Percentiles rank a stretch among this genome's conserved stretches.
phyloP scores from a whole-genome alignment of 1,284 basidiomycete genomes.

The Golubevia pallescens region DNA sequence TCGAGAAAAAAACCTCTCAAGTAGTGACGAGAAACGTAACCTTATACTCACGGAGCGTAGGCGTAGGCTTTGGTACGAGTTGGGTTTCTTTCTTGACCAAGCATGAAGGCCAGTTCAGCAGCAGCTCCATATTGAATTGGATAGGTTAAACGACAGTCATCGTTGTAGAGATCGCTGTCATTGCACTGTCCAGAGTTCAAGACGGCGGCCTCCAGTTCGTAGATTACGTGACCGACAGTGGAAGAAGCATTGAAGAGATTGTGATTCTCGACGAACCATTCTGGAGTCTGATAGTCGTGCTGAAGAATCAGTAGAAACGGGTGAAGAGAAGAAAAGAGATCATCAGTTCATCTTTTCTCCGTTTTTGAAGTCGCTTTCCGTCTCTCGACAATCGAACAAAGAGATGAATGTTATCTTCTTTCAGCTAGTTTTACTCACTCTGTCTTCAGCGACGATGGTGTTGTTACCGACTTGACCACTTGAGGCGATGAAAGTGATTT shows the following conservation, averaged over 20 bases:
- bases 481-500: slow-evolving; percentile 23
- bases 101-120: slow-evolving; percentile 30
- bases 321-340: slow-evolving; percentile 11
- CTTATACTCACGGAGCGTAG: slow-evolving; percentile 22
- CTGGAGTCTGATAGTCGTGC: slow-evolving; percentile 33
- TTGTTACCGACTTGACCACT: neutral
- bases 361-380: neutral
- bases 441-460: neutral
- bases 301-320: slow-evolving; percentile 20
- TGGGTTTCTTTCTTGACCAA: slow-evolving; percentile 30
- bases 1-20: neutral
- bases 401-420: too few relatives aligned
- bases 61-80: slow-evolving; percentile 25
- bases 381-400: neutral
- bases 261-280: slow-evolving; percentile 15
- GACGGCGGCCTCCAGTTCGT: slow-evolving; percentile 33
- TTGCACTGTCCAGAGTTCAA: slow-evolving; percentile 31
- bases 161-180: slow-evolving; percentile 25
- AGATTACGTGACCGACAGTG: slow-evolving; percentile 18
- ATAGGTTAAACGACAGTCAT: slow-evolving; percentile 21
- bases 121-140: slow-evolving; percentile 30
- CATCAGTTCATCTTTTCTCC: too few relatives aligned
- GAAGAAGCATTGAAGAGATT: slow-evolving; percentile 20
- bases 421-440: neutral
- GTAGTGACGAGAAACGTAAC: neutral